Evolutionary conservation across 805 yeast genomes (phyloP), one percentile per base, ranked within the genome.

Genomic region (Starmera amethionina): DNA sequence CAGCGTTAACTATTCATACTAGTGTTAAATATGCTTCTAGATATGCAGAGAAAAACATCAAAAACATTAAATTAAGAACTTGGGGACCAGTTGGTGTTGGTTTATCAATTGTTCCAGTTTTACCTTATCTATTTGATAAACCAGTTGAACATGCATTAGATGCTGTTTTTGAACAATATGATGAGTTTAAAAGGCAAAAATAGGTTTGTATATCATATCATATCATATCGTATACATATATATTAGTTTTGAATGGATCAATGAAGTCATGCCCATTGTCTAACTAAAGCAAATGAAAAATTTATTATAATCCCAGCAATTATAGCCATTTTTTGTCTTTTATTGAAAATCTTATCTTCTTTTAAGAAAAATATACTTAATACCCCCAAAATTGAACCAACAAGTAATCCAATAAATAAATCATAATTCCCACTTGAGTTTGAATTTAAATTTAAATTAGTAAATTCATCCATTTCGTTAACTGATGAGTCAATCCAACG

Each of bases 401-500:
- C 61, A 27, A 78, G 55, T 3, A 85, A 71, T 3, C 94, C 95
- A 29, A 83, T 46, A 30, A 86, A 59, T 36, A 86, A 63, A 51
- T 82, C 90, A 44, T 73, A 77, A 49, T 83, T 83, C 35, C 72
- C 72, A 34, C 70, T 67, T 43, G 64, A 58, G 28, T 64, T 49
- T 2, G 63, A 55, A 34, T 59, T 55, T 14, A 59, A 61, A 13
- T 72, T 63, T 30, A 68, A 66, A 37, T 65, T 72, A 38, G 67
- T 73, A 40, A 68, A 70, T 40, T 67, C 72, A 39, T 70, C 70
- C 43, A 53, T 49, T 14, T 59, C 73, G 41, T 71, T 71, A 5
- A 75, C 83, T 1, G 87, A 82, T 37, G 81, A 77, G 48, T 87
- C 93, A 45, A 87, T 82, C 95, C 96, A 88, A 42, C 85, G 68